Evolutionary conservation across 192 early-diverging fungal species (phyloP).

Genomic region (Podila epigama): DNA sequence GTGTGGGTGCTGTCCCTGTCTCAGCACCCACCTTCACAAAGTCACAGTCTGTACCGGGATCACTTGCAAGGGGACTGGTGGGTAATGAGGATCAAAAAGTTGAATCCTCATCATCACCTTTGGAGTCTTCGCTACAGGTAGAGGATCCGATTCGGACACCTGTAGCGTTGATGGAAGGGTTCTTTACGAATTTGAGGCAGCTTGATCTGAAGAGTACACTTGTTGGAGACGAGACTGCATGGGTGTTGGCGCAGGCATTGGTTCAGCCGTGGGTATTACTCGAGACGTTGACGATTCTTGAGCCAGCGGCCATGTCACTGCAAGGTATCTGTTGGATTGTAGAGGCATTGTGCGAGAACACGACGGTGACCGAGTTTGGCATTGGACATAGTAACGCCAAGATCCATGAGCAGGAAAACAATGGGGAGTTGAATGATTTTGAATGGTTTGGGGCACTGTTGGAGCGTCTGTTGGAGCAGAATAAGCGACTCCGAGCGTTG

Average conservation of each 20-base stretch:
- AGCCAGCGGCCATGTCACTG: conserved; percentile 13
- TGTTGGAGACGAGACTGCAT: conserved; percentile 24
- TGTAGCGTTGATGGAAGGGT: neutral
- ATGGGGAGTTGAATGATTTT: neutral
- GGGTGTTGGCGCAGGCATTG: conserved; percentile 35
- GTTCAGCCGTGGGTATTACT: conserved; percentile 24
- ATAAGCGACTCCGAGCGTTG: conserved; percentile 21
- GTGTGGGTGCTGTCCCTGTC: too few relatives aligned
- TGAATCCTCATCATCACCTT: neutral
- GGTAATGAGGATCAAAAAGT: too few relatives aligned
- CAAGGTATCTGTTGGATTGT: conserved; percentile 36
- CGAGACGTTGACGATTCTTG: conserved; percentile 19
- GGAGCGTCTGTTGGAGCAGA: conserved; percentile 28
- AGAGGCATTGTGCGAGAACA: conserved; percentile 31
- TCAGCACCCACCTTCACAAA: too few relatives aligned
- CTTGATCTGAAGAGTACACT: conserved; percentile 43
- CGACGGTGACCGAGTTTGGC: conserved; percentile 29
- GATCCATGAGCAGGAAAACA: neutral
- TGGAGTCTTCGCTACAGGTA: neutral
- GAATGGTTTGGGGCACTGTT: conserved; percentile 20
- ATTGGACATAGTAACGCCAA: conserved; percentile 16
- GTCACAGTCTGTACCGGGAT: too few relatives aligned
- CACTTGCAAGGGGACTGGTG: too few relatives aligned
- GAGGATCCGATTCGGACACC: neutral
- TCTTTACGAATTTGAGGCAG: conserved; percentile 37